Evolutionary conservation across 2,329 filamentous ascomycete genomes (phyloP).

Genomic region (Trichoderma hamatum): DNA sequence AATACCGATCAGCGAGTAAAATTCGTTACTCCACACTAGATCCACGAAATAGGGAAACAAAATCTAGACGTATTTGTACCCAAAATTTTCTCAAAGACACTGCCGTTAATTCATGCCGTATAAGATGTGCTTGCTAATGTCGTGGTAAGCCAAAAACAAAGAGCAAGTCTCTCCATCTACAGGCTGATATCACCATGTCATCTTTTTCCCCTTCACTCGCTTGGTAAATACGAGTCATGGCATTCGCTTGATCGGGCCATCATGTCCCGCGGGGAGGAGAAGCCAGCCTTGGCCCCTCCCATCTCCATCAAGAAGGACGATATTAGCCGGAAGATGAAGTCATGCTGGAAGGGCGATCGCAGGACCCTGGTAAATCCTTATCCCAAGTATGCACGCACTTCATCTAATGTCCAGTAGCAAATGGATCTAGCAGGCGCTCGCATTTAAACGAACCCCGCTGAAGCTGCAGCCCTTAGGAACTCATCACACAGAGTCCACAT

Average conservation of each 20-base stretch:
- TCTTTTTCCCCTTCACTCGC: neutral
- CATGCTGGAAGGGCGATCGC: neutral
- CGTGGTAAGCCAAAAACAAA: neutral
- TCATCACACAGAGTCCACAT: conserved; percentile 3
- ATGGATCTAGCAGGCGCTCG: neutral
- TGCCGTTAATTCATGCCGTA: too few species aligned
- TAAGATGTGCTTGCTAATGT: neutral
- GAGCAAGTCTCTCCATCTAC: neutral
- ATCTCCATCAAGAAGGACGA: neutral
- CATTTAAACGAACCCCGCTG: neutral
- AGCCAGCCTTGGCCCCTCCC: neutral
- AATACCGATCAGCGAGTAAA: neutral
- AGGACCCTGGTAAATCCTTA: neutral
- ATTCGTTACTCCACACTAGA: neutral
- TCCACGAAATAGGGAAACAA: neutral
- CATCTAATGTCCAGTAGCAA: neutral
- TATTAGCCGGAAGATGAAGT: conserved; percentile 18
- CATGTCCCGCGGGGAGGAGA: neutral
- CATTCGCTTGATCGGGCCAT: conserved; percentile 1
- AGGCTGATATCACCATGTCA: neutral
- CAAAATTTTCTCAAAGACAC: too few species aligned
- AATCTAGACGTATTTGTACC: too few species aligned
- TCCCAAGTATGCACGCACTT: neutral
- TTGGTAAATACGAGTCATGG: neutral
- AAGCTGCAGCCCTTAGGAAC: neutral